These are phyloP conservation scores for Cicer cuneatum DNA, from an alignment of 306 rosid genomes.

Conservation along the genomic window DNA sequence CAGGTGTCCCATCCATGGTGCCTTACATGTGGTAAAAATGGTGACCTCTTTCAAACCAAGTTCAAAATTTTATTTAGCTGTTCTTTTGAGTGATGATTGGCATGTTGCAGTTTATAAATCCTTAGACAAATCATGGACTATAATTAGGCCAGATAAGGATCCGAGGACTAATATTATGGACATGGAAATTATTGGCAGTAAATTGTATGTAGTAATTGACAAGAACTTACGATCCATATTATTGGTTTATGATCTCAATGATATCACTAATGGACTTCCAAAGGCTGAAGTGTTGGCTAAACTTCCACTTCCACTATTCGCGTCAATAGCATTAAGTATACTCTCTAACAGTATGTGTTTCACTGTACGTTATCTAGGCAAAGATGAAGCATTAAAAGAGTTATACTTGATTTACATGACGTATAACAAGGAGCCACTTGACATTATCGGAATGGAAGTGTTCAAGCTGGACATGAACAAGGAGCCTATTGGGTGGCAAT, in stretches of 20 bases:
- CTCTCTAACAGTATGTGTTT: too few species aligned
- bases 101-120: constrained; percentile 11
- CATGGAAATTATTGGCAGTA: background rate
- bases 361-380: background rate
- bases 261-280: background rate
- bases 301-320: background rate
- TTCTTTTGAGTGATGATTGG: background rate
- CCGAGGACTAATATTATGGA: background rate
- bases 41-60: constrained; percentile 1
- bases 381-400: background rate
- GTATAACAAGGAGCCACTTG: background rate
- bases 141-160: background rate
- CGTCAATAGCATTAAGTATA: background rate
- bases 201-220: background rate
- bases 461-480: background rate
- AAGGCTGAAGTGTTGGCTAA: constrained; percentile 8
- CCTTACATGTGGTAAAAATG: background rate
- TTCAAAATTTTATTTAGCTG: background rate
- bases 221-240: background rate
- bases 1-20: too few species aligned
- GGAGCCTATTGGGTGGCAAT: background rate
- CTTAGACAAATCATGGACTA: background rate
- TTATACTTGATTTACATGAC: background rate
- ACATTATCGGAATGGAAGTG: background rate
- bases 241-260: constrained; percentile 11